These are phyloP conservation scores for Lipomyces sp. DNA, from an alignment of 805 yeast species.

Conservation along the genomic window DNA sequence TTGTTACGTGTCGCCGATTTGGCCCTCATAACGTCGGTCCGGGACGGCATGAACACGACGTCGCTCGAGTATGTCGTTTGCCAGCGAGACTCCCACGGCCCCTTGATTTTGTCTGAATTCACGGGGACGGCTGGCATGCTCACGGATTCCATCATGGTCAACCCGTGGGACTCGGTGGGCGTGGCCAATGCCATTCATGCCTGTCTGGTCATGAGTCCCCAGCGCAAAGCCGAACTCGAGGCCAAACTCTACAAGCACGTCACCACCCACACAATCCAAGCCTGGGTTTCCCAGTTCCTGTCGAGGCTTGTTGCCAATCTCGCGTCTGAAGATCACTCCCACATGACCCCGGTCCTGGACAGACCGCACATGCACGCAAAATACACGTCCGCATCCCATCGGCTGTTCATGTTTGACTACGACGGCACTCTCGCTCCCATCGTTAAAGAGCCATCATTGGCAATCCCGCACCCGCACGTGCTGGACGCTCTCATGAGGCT, in stretches of 20 bases:
- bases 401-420: constrained; percentile 89
- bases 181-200: constrained; percentile 83
- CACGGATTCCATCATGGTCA: constrained; percentile 65
- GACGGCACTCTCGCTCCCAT: constrained; percentile 98
- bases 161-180: constrained; percentile 97
- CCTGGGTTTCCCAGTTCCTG: constrained; percentile 60
- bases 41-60: constrained; percentile 97
- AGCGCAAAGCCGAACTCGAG: constrained; percentile 55
- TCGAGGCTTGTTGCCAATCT: constrained; percentile 43
- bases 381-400: constrained; percentile 64
- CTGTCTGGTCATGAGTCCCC: constrained; percentile 61
- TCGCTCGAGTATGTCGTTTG: constrained; percentile 90
- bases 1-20: constrained; percentile 86
- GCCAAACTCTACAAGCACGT: constrained; percentile 65
- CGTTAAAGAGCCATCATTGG: constrained; percentile 97
- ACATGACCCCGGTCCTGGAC: constrained; percentile 81
- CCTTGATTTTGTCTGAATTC: constrained; percentile 88
- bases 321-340: constrained; percentile 50
- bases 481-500: constrained; percentile 62
- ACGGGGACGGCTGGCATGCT: constrained; percentile 75
- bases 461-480: constrained; percentile 83
- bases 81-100: constrained; percentile 70
- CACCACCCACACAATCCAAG: constrained; percentile 70
- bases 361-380: constrained; percentile 64
- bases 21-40: constrained; percentile 83